phyloP scores from a whole-genome alignment of 306 rosid genomes.

The Malus fusca region DNA sequence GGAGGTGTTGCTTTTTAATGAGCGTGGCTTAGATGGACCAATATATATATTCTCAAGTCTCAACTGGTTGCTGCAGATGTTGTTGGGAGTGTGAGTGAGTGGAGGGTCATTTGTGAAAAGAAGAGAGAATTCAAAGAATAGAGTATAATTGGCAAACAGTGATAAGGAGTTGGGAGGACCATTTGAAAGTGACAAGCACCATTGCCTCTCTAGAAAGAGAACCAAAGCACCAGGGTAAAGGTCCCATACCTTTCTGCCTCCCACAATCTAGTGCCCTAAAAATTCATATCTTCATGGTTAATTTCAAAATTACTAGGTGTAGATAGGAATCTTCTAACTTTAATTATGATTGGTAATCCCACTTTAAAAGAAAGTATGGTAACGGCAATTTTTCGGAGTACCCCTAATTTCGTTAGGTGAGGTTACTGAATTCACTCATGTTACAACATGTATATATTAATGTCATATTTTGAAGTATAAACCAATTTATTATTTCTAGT shows the following conservation, averaged over 20 bases:
- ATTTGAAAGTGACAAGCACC: slow-evolving; percentile 55
- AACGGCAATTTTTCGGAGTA: neutral
- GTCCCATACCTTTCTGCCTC: slow-evolving; percentile 70
- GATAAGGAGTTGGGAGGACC: neutral
- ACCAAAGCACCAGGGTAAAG: slow-evolving; percentile 11
- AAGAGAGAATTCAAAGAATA: slow-evolving; percentile 42
- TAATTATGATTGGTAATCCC: neutral
- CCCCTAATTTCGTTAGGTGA: neutral
- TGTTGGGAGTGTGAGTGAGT: slow-evolving; percentile 60
- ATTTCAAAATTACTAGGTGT: slow-evolving; percentile 24
- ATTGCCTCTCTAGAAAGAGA: slow-evolving; percentile 40
- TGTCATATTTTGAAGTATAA: neutral
- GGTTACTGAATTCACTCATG: neutral
- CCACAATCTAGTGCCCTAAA: slow-evolving; percentile 17
- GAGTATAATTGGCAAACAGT: slow-evolving; percentile 4
- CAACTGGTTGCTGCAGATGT: slow-evolving; percentile 28
- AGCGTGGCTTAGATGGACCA: slow-evolving; percentile 33
- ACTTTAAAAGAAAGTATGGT: neutral
- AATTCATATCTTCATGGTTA: neutral
- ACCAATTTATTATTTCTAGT: neutral
- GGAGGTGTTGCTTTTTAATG: slow-evolving; percentile 13
- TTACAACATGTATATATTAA: neutral
- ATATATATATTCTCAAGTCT: slow-evolving; percentile 26
- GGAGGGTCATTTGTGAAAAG: slow-evolving; percentile 49
- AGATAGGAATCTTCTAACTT: slow-evolving; percentile 5